Evolutionary conservation across 1,139 yeast species (phyloP).

Genomic region (Blastobotrys proliferans): DNA sequence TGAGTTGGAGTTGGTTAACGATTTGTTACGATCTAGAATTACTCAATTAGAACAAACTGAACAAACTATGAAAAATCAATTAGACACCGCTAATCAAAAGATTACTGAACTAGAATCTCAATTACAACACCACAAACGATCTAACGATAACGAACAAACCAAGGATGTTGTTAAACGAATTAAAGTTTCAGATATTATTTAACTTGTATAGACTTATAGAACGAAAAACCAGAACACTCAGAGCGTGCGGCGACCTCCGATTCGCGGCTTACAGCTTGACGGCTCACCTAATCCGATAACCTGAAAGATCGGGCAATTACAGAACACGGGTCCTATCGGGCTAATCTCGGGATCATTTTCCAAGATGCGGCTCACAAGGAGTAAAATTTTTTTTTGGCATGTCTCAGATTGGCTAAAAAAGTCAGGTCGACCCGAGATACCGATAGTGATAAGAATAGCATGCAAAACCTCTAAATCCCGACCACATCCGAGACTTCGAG

Average conservation of each 20-base stretch:
- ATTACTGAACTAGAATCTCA: constrained; percentile 11
- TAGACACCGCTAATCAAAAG: constrained; percentile 28
- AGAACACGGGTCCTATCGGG: too few species aligned
- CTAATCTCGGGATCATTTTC: too few species aligned
- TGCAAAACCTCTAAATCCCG: too few species aligned
- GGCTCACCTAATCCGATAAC: neutral
- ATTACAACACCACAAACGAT: too few species aligned
- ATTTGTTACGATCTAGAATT: constrained; percentile 73
- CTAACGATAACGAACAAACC: constrained; percentile 20
- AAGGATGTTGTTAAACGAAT: constrained; percentile 21
- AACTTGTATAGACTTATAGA: constrained; percentile 5
- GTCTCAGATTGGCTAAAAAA: too few species aligned
- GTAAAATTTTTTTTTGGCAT: too few species aligned
- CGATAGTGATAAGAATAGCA: too few species aligned
- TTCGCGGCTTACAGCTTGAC: neutral
- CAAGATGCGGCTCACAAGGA: too few species aligned
- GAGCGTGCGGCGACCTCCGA: constrained; percentile 2
- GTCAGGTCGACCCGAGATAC: too few species aligned
- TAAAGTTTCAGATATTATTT: constrained; percentile 24
- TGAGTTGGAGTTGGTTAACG: constrained; percentile 85
- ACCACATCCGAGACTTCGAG: too few species aligned
- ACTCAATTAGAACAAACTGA: constrained; percentile 75
- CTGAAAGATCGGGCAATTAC: too few species aligned
- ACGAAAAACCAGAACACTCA: neutral
- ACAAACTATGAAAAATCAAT: constrained; percentile 32